phyloP scores from a whole-genome alignment of 169 alveolate genomes.

The Theileria orientalis region DNA sequence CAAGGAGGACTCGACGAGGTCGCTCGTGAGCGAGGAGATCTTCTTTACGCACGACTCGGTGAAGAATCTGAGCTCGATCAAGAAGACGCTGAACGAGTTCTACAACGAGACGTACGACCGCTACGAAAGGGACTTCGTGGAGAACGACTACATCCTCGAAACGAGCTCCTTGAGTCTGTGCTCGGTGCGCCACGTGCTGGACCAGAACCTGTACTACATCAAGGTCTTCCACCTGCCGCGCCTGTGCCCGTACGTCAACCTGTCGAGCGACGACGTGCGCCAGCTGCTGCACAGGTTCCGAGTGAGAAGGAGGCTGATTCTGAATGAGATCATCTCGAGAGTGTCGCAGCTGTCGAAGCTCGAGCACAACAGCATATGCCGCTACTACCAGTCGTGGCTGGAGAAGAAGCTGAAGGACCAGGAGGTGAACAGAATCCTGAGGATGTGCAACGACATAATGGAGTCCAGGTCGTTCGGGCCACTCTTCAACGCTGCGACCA shows the following conservation, averaged over 20 bases:
- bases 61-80: neutral
- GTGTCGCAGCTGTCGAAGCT: slow-evolving; percentile 44
- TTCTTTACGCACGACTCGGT: slow-evolving; percentile 1
- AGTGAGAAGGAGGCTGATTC: slow-evolving; percentile 8
- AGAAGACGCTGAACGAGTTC: neutral
- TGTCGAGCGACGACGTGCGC: slow-evolving; percentile 6
- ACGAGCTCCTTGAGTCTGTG: slow-evolving; percentile 19
- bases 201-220: slow-evolving; percentile 52
- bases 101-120: neutral
- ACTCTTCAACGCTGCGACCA: neutral
- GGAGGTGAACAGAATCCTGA: neutral
- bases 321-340: slow-evolving; percentile 32
- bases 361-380: slow-evolving; percentile 60
- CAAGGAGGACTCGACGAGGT: neutral
- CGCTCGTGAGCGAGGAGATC: neutral
- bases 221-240: slow-evolving; percentile 28
- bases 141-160: slow-evolving; percentile 11
- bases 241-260: slow-evolving; percentile 35
- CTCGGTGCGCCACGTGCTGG: slow-evolving; percentile 47
- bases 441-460: neutral
- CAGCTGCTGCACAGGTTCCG: slow-evolving; percentile 15
- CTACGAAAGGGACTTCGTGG: slow-evolving; percentile 32
- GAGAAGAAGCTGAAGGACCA: slow-evolving; percentile 26
- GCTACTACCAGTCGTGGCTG: slow-evolving; percentile 65
- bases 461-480: neutral